Percentiles rank a stretch among this genome's conserved stretches.
These are phyloP conservation scores for Phytophthora litchii DNA, from an alignment of 352 stramenopile species.

Conservation along the genomic window DNA sequence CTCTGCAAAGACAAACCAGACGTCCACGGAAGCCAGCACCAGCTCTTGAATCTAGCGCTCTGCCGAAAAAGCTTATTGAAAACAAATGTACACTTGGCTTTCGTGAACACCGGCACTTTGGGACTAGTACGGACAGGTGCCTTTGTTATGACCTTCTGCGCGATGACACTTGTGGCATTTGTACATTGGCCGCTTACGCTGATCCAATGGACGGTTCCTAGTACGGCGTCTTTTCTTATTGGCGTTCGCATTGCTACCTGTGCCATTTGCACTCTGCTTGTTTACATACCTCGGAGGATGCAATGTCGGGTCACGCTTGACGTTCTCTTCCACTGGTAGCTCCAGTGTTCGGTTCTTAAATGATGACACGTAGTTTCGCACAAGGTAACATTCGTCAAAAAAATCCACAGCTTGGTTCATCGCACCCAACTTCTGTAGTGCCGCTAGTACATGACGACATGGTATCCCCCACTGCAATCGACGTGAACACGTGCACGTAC, in stretches of 20 bases:
- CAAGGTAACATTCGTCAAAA: conserved; percentile 58
- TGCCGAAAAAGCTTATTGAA: conserved; percentile 13
- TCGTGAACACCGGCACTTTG: background rate
- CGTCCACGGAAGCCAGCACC: background rate
- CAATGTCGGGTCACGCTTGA: conserved; percentile 38
- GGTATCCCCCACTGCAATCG: conserved; percentile 49
- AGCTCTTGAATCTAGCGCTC: conserved; percentile 15
- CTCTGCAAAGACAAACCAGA: background rate
- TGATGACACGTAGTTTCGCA: conserved; percentile 47
- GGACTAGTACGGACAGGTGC: conserved; percentile 48
- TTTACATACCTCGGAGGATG: conserved; percentile 33
- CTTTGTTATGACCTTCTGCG: conserved; percentile 61
- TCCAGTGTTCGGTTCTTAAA: conserved; percentile 48
- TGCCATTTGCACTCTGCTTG: conserved; percentile 9
- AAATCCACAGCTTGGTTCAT: conserved; percentile 43
- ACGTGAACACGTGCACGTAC: conserved; percentile 51
- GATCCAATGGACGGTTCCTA: conserved; percentile 34
- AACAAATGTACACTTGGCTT: conserved; percentile 3
- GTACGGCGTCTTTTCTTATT: conserved; percentile 41
- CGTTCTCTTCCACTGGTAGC: conserved; percentile 46
- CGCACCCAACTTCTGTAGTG: conserved; percentile 41
- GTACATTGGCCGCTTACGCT: conserved; percentile 56
- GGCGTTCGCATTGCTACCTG: conserved; percentile 3
- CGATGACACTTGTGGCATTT: conserved; percentile 55
- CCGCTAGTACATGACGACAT: conserved; percentile 50